Base-by-base conservation (phyloP, 164 flowering plant species). In the Chimonanthus praecox region DNA sequence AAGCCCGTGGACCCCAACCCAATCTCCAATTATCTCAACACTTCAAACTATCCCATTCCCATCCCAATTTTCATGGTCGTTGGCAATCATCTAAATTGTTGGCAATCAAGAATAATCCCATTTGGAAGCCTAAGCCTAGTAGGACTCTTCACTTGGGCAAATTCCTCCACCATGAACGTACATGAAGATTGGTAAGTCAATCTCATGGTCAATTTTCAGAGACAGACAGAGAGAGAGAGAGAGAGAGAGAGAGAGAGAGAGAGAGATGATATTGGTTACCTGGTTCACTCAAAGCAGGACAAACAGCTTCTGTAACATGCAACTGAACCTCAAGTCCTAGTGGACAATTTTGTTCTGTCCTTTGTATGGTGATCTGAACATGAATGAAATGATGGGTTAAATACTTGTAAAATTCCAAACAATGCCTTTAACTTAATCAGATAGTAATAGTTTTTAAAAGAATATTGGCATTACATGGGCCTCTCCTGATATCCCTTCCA, bases 221-320 rank as follows among this genome's bases (percentile, higher is more conserved):
- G 33, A 33, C 33, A 58, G 11, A 66, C 1, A 33, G 48, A 67
- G 5, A 64, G 67, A 64, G 67, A 64, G 67, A 64, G 67, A 64
- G 67, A 67, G 16, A 67, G 45, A 67, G 69, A 67, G 47, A 67
- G 47, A 67, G 69, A 67, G 69, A 44, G 69, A 44, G 16, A 21
- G 46, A 67, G 47, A 67, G 47, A 44, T 44, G 47, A 33, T 33
- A 47, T 47, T 7, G 21, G 15, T 76, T 79, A 88, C 98, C 99
- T 72, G 99, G 98, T 83, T 95, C 99, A 86, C 97, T 95, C 71
- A 95, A 79, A 77, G 97, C 88, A 81, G 98, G 98, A 81, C 94
- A 95, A 70, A 93, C 89, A 77, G 90, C 98, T 87, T 93, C 99
- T 43, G 90, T 82, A 58, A 95, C 79, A 84, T 93, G 97, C 72